These are phyloP conservation scores for Tubosaeta sp. DNA, from an alignment of 768 basidiomycete species.

Conservation along the genomic window DNA sequence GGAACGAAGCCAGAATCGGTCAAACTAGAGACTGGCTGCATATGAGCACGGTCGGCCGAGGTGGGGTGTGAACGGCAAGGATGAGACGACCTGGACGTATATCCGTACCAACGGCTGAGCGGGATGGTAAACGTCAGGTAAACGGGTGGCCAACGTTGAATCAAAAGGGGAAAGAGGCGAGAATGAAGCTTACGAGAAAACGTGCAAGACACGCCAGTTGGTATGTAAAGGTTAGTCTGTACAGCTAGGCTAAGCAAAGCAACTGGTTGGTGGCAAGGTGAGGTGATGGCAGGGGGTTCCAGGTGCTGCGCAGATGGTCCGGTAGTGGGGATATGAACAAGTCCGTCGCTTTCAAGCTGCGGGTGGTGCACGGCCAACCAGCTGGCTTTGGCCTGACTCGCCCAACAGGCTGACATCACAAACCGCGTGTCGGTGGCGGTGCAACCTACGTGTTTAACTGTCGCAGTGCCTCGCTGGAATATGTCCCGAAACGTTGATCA, in stretches of 20 bases:
- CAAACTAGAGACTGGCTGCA: slow-evolving; percentile 29
- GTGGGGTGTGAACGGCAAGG: slow-evolving; percentile 17
- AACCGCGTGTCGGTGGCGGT: slow-evolving; percentile 23
- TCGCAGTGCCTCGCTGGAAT: not conserved
- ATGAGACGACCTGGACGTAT: slow-evolving; percentile 24
- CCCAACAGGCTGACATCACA: slow-evolving; percentile 26
- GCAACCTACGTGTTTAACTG: slow-evolving; percentile 7
- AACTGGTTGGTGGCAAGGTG: slow-evolving; percentile 9
- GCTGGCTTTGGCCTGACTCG: slow-evolving; percentile 1
- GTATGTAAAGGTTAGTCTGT: slow-evolving; percentile 13
- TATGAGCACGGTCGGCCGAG: slow-evolving; percentile 25
- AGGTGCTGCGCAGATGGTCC: slow-evolving; percentile 13
- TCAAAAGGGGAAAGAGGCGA: slow-evolving; percentile 27
- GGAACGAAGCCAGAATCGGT: slow-evolving; percentile 56
- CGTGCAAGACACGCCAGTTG: slow-evolving; percentile 30
- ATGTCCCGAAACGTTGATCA: not conserved
- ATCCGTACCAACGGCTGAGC: slow-evolving; percentile 19
- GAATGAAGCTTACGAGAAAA: slow-evolving; percentile 28
- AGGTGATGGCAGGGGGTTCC: slow-evolving; percentile 1
- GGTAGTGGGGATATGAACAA: not conserved
- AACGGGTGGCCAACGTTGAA: slow-evolving; percentile 32
- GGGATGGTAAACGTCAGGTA: slow-evolving; percentile 37
- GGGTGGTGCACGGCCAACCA: slow-evolving; percentile 3
- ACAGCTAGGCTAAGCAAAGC: slow-evolving; percentile 7
- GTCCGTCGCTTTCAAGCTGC: slow-evolving; percentile 13